Evolutionary conservation across 2,329 filamentous ascomycete genomes (phyloP).

Genomic region (Nothopassalora personata): DNA sequence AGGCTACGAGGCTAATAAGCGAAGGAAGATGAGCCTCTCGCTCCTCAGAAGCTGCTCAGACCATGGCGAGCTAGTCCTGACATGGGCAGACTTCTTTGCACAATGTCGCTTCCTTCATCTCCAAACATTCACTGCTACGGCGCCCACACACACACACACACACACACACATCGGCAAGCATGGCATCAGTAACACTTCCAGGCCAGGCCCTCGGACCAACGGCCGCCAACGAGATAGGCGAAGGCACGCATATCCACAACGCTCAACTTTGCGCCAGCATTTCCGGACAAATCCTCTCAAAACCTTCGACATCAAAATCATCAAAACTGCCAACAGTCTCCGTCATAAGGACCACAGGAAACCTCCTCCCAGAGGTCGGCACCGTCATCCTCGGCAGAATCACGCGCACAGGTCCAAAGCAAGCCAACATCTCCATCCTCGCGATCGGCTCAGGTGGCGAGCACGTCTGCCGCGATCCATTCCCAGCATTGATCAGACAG

Average conservation of each 20-base stretch:
- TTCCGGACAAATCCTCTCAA: slow-evolving; percentile 53
- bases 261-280: slow-evolving; percentile 75
- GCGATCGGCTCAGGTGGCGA: slow-evolving; percentile 59
- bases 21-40: background rate
- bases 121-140: background rate
- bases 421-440: slow-evolving; percentile 80
- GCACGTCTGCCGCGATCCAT: slow-evolving; percentile 25
- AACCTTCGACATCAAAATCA: slow-evolving; percentile 45
- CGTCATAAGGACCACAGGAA: slow-evolving; percentile 49
- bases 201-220: slow-evolving; percentile 71
- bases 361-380: slow-evolving; percentile 79
- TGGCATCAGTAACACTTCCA: slow-evolving; percentile 58
- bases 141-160: background rate
- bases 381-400: slow-evolving; percentile 79
- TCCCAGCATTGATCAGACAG: slow-evolving; percentile 33
- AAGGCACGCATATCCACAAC: slow-evolving; percentile 78
- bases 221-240: slow-evolving; percentile 63
- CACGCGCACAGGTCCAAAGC: slow-evolving; percentile 75
- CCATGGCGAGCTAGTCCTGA: background rate
- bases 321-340: slow-evolving; percentile 38
- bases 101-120: background rate
- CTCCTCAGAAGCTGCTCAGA: background rate
- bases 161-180: background rate
- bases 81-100: background rate
- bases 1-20: too few species aligned